Evolutionary conservation across 2,329 filamentous ascomycete species (phyloP), one percentile per base, ranked within the genome.

Genomic region (Fusarium sp.): DNA sequence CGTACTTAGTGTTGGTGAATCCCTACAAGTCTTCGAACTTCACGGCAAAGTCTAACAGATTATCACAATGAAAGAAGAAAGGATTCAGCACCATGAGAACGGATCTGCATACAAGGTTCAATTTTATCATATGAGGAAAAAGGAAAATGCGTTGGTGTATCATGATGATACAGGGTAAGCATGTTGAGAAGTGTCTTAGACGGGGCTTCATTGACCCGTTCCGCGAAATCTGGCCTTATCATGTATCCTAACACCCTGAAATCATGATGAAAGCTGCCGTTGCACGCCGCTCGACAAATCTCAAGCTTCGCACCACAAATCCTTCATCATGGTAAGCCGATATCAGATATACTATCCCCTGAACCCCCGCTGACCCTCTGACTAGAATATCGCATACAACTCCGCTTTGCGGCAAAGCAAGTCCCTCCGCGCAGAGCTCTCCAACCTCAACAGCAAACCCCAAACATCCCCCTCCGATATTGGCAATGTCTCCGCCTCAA

Each of bases 381-480:
- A 8, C 14, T 65, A 93, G 92, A 95, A 94, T 74, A 90, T 91
- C 43, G 85, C 93, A 49, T 96, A 95, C 83, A 96, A 96, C 77
- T 91, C 91, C 57, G 92, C 92, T 52, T 83, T 96, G 53, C 93
- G 93, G 81, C 93, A 96, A 81, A 93, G 90, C 70, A 92, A 91
- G 71, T 87, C 91, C 43, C 88, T 96, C 70, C 90, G 91, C 73
- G 87, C 86, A 75, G 92, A 96, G 75, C 87, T 96, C 65, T 88
- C 91, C 72, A 83, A 85, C 45, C 90, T 94, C 73, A 85, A 90
- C 57, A 83, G 84, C 47, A 89, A 88, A 39, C 83, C 86, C 45
- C 87, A 88, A 50, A 83, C 91, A 14, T 89, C 90, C 75, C 80
- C 80, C 7, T 77, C 78, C 69, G 71, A 78, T 64, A 75, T 84